Evolutionary conservation across 2,329 filamentous ascomycete genomes (phyloP).

Genomic region (Escovopsis sp.): DNA sequence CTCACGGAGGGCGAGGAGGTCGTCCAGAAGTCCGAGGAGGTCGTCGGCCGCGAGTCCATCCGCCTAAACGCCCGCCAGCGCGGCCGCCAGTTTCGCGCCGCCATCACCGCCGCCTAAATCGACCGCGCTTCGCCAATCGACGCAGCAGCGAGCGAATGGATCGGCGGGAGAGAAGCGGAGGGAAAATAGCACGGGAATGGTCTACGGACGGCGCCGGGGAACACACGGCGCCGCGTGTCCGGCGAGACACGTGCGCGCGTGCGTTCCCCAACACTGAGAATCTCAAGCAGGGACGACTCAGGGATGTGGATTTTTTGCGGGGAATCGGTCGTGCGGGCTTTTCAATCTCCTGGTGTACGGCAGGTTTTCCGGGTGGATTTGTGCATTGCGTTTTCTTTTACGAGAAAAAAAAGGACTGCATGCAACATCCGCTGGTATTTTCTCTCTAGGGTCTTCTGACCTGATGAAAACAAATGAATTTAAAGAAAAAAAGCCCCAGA

Average conservation of each 20-base stretch:
- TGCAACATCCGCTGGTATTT: conserved; percentile 15
- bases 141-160: too few species aligned
- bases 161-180: neutral
- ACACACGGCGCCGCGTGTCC: too few species aligned
- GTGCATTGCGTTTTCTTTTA: conserved; percentile 25
- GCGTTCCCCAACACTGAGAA: too few species aligned
- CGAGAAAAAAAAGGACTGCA: conserved; percentile 15
- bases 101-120: conserved; percentile 48
- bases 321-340: conserved; percentile 21
- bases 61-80: conserved; percentile 88
- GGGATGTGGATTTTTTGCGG: too few species aligned
- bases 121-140: neutral
- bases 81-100: conserved; percentile 50
- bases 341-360: conserved; percentile 24
- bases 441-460: conserved; percentile 21
- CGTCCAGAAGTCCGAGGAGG: conserved; percentile 88
- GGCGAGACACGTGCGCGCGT: too few species aligned
- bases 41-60: conserved; percentile 45
- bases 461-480: conserved; percentile 20
- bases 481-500: too few species aligned
- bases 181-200: conserved; percentile 1
- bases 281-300: too few species aligned
- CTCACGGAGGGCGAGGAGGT: conserved; percentile 94
- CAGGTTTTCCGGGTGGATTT: conserved; percentile 20
- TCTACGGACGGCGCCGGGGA: too few species aligned